Base-by-base conservation (phyloP, 805 yeast species). In the Phaffomyces opuntiae region DNA sequence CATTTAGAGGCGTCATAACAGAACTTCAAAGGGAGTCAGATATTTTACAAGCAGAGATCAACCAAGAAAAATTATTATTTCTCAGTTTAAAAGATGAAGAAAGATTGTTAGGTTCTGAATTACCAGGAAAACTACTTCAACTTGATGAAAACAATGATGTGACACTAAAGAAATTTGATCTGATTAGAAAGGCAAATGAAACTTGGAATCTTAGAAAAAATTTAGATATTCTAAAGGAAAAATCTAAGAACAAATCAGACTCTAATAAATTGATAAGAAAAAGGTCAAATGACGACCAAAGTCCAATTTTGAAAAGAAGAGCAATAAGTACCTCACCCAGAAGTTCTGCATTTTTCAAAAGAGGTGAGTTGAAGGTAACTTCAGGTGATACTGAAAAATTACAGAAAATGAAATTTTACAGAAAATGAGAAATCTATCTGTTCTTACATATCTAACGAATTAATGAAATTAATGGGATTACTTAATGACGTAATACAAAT, bases 251-350 rank as follows among this genome's bases (percentile, higher is more conserved):
- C 5, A 45, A 29, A 29, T 29, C 31, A 29, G 31, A 29, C 11
- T 11, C 14, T n/a, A 42, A 43, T 16, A 36, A 31, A 31, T 31
- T 49, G n/a, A 39, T 43, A 14, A 52, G 55, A 35, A 59, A 59
- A 42, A 42, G 63, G 16, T 44, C 61, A 0, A 36, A 36, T 11
- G 56, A 51, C 13, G 43, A 43, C 7, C 26, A 29, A 16, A 38
- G 36, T 3, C 14, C 44, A 1, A 47, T 39, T 13, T 45, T 40
- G 31, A 60, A 60, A 43, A 49, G 63, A 46, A 48, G 63, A 39
- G 63, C 61, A 9, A 62, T 60, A 0, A 57, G 62, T 5, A 51
- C 56, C 9, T 57, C 61, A 2, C 62, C 63, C 1, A 49, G 53
- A 2, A 50, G 56, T 14, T 25, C 59, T 0, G 50, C 52, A 0